Conservation (phyloP, 2,329 filamentous ascomycete species). For the Hypoxylon sp. region DNA sequence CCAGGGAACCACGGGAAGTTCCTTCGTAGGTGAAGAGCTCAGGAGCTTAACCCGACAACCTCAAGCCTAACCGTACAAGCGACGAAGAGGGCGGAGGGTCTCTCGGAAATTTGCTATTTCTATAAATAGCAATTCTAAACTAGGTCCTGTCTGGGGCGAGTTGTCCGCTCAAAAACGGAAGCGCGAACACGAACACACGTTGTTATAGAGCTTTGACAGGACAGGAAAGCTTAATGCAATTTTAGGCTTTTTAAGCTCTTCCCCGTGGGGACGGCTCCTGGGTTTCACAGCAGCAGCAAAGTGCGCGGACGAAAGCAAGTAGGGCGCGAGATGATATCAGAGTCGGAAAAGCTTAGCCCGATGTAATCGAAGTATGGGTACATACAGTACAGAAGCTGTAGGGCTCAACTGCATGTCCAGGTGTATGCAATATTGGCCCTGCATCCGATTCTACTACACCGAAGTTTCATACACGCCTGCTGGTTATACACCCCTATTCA, state of each 20-base stretch:
- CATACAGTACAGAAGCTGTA: neutral
- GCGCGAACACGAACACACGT: constrained; percentile 16
- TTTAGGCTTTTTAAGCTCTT: constrained; percentile 38
- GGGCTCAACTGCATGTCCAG: neutral
- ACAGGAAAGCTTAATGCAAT: constrained; percentile 11
- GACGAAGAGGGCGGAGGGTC: neutral
- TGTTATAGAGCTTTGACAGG: constrained; percentile 5
- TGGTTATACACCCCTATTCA: neutral
- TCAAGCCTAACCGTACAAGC: neutral
- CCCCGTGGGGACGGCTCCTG: constrained; percentile 32
- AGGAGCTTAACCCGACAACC: constrained; percentile 22
- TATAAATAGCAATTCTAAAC: constrained; percentile 39
- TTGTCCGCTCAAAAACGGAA: constrained; percentile 18
- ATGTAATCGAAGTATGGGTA: neutral
- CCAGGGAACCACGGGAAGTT: constrained; percentile 20
- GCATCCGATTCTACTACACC: neutral
- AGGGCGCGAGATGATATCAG: constrained; percentile 10
- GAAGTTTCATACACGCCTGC: neutral
- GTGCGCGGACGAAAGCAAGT: constrained; percentile 8
- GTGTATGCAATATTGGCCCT: neutral
- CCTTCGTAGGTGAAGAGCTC: neutral
- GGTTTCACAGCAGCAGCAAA: constrained; percentile 23
- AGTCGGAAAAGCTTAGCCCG: constrained; percentile 25
- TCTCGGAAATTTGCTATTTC: constrained; percentile 16
- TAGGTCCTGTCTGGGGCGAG: neutral